Percentiles rank a stretch among this genome's conserved stretches.
phyloP scores from a whole-genome alignment of 495 filamentous ascomycete species.

The Penicillium crystallinum region DNA sequence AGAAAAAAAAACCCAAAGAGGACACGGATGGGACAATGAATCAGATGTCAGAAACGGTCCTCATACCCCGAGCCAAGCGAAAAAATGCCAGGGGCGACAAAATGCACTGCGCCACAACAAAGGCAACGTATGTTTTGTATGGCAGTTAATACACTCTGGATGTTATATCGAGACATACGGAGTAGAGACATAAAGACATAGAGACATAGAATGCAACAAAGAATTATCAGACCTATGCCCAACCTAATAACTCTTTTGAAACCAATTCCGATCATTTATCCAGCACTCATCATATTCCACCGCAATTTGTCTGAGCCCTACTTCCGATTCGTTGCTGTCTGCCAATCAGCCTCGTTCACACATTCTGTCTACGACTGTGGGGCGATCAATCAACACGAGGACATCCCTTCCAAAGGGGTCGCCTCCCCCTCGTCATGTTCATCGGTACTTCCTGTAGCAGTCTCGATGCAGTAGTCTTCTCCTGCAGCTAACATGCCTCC shows the following conservation, averaged over 20 bases:
- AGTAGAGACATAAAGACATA: not conserved
- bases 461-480: not conserved
- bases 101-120: not conserved
- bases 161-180: too few relatives aligned
- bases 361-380: slow-evolving; percentile 1
- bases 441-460: slow-evolving; percentile 1
- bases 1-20: not conserved
- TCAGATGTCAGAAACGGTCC: not conserved
- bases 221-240: not conserved
- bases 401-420: not conserved
- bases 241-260: not conserved
- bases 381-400: slow-evolving; percentile 16
- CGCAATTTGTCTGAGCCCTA: slow-evolving; percentile 3
- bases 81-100: not conserved
- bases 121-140: not conserved
- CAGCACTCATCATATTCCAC: slow-evolving; percentile 2
- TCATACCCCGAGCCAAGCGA: not conserved
- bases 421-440: slow-evolving; percentile 2
- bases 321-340: slow-evolving; percentile 7
- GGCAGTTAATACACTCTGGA: not conserved
- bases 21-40: not conserved
- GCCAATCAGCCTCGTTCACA: slow-evolving; percentile 4
- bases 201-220: not conserved
- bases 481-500: not conserved
- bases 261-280: not conserved